These are phyloP conservation scores for Gaertneriomyces semiglobifer DNA, from an alignment of 192 early-diverging fungal species.

Conservation along the genomic window DNA sequence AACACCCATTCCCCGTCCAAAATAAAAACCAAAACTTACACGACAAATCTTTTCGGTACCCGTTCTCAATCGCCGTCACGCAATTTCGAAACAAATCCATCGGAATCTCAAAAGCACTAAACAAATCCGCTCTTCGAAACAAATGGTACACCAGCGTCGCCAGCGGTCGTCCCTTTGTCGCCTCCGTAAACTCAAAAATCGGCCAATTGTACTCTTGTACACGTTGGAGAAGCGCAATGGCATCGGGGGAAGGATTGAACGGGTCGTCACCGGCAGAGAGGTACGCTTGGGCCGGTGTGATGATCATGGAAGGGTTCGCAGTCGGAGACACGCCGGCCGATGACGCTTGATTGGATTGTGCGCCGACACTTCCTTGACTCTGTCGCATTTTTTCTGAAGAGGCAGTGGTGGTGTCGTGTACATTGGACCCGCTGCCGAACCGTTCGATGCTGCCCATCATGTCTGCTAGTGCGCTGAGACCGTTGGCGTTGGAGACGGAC, in stretches of 20 bases:
- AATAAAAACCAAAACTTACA: conserved; percentile 29
- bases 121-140: conserved; percentile 40
- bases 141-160: conserved; percentile 32
- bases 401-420: neutral
- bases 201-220: conserved; percentile 43
- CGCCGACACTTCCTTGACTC: neutral
- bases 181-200: conserved; percentile 43
- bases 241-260: conserved; percentile 22
- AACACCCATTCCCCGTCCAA: neutral
- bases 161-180: conserved; percentile 27
- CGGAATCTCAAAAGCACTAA: conserved; percentile 41
- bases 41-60: conserved; percentile 49
- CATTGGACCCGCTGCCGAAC: neutral
- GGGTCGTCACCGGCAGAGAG: neutral
- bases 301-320: neutral
- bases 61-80: conserved; percentile 40
- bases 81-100: conserved; percentile 44
- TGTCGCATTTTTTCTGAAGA: neutral
- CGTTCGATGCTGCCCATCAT: neutral
- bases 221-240: conserved; percentile 19
- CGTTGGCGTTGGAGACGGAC: neutral
- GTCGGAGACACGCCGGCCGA: neutral
- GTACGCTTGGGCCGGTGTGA: neutral
- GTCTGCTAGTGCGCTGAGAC: neutral
- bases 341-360: neutral